Evolutionary conservation across 352 stramenopile species (phyloP).

Genomic region (Phytophthora megakarya): DNA sequence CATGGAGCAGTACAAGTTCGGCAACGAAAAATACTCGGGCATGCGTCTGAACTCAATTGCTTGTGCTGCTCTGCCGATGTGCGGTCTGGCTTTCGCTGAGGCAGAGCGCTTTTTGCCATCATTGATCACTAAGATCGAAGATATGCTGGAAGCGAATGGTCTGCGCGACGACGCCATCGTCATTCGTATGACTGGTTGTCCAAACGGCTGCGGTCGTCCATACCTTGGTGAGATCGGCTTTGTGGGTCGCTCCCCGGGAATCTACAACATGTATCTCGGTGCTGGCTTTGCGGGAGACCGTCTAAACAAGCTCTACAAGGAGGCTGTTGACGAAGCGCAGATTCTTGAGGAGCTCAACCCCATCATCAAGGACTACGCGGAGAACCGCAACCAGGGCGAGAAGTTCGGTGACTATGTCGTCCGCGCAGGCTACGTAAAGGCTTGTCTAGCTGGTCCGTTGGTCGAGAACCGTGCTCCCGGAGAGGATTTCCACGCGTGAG

Average conservation of each 20-base stretch:
- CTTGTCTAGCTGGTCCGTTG: constrained; percentile 63
- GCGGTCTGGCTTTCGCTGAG: constrained; percentile 96
- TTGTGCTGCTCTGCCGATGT: constrained; percentile 96
- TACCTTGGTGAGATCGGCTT: constrained; percentile 99
- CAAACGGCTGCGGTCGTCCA: constrained; percentile 96
- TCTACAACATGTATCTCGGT: constrained; percentile 97
- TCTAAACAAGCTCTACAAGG: constrained; percentile 87
- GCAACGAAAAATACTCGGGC: constrained; percentile 81
- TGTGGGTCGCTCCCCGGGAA: constrained; percentile 95
- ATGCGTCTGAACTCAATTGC: constrained; percentile 92
- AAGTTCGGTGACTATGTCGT: constrained; percentile 89
- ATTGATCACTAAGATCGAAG: constrained; percentile 93
- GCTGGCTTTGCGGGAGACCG: constrained; percentile 78
- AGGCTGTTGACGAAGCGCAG: constrained; percentile 75
- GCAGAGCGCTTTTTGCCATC: constrained; percentile 94
- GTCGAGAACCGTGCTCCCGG: constrained; percentile 66
- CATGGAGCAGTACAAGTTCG: constrained; percentile 92
- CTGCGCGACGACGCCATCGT: constrained; percentile 96
- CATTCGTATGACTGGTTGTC: constrained; percentile 98
- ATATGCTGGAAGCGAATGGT: constrained; percentile 89
- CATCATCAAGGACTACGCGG: constrained; percentile 81
- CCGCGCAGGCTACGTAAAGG: constrained; percentile 71
- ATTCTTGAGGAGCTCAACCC: constrained; percentile 73
- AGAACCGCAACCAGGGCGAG: constrained; percentile 64
- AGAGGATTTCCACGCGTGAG: constrained; percentile 68